Conservation (phyloP, 1,284 basidiomycete species). For the Microbotryum scabiosae region DNA sequence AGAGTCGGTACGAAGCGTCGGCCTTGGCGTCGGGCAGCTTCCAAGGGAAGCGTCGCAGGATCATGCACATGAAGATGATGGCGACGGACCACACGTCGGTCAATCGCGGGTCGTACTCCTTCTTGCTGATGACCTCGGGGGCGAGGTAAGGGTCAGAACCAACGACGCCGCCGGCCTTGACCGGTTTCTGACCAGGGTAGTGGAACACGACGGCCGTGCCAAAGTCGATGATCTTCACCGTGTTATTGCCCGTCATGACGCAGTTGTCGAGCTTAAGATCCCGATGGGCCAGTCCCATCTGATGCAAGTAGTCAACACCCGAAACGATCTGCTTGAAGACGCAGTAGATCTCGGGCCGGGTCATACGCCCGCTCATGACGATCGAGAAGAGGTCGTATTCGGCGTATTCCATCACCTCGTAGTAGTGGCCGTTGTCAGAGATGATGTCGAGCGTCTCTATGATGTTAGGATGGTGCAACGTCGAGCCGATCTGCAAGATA, state of each 20-base stretch:
- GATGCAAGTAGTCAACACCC: slow-evolving; percentile 96
- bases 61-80: slow-evolving; percentile 99
- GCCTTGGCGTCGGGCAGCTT: slow-evolving; percentile 92
- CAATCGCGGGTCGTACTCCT: slow-evolving; percentile 88
- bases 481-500: slow-evolving; percentile 62
- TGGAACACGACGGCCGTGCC: slow-evolving; percentile 99
- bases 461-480: slow-evolving; percentile 90
- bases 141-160: slow-evolving; percentile 98
- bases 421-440: slow-evolving; percentile 93
- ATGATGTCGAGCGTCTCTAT: slow-evolving; percentile 99
- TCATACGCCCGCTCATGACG: slow-evolving; percentile 99
- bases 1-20: slow-evolving; percentile 83
- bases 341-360: slow-evolving; percentile 94
- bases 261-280: slow-evolving; percentile 99
- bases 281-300: slow-evolving; percentile 92
- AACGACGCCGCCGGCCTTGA: slow-evolving; percentile 80
- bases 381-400: slow-evolving; percentile 97
- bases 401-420: slow-evolving; percentile 99
- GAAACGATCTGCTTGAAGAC: slow-evolving; percentile 98
- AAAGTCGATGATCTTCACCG: slow-evolving; percentile 99
- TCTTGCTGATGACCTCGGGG: slow-evolving; percentile 75
- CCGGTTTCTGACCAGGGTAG: slow-evolving; percentile 80
- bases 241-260: slow-evolving; percentile 88
- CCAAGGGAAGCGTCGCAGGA: slow-evolving; percentile 95
- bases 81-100: slow-evolving; percentile 98